Percentiles rank a stretch among this genome's conserved stretches.
Conservation (phyloP, 768 basidiomycete species). For the Calocybe indica region DNA sequence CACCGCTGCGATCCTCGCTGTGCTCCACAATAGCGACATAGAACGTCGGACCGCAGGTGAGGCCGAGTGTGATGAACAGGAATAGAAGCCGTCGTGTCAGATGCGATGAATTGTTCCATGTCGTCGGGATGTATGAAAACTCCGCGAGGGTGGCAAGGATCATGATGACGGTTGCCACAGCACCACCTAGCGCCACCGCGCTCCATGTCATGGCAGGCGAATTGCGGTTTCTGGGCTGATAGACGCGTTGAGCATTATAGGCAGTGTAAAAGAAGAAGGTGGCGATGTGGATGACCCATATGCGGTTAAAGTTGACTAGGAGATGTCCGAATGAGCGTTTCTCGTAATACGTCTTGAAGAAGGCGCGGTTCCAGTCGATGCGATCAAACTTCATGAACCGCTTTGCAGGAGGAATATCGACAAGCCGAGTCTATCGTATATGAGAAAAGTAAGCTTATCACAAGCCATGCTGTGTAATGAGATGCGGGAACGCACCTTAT, state of each 20-base stretch:
- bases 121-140: slow-evolving; percentile 96
- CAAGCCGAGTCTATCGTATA: slow-evolving; percentile 65
- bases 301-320: slow-evolving; percentile 98
- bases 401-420: slow-evolving; percentile 86
- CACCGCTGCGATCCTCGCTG: slow-evolving; percentile 41
- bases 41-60: slow-evolving; percentile 91
- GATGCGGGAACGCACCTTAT: slow-evolving; percentile 57
- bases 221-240: slow-evolving; percentile 47
- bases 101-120: slow-evolving; percentile 98
- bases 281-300: slow-evolving; percentile 97
- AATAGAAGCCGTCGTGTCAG: slow-evolving; percentile 88
- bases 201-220: slow-evolving; percentile 88
- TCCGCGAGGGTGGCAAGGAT: slow-evolving; percentile 90
- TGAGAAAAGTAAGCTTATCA: neutral
- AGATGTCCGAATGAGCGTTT: slow-evolving; percentile 96
- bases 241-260: slow-evolving; percentile 87
- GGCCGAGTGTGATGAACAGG: slow-evolving; percentile 81
- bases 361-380: slow-evolving; percentile 93
- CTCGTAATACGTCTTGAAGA: slow-evolving; percentile 99
- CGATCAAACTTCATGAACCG: slow-evolving; percentile 97
- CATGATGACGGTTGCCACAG: slow-evolving; percentile 96
- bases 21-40: slow-evolving; percentile 87
- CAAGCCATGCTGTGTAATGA: neutral
- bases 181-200: slow-evolving; percentile 89
- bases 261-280: slow-evolving; percentile 96